Evolutionary conservation across 257 asterid genomes (phyloP).

Genomic region (Solanum chmielewskii): DNA sequence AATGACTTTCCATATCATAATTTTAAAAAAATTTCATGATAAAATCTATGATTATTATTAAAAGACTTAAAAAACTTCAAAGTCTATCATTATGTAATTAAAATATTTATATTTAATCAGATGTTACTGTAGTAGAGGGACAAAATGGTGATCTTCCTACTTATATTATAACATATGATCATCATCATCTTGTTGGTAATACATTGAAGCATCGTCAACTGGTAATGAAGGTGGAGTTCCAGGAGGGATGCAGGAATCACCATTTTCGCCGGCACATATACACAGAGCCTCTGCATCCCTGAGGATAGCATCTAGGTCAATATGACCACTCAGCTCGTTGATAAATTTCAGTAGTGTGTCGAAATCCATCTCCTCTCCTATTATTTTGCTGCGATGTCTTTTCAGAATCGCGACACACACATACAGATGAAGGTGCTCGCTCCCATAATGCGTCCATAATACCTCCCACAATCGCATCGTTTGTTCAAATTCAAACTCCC

Average conservation of each 20-base stretch:
- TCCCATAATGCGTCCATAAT: slow-evolving; percentile 77
- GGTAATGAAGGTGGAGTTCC: slow-evolving; percentile 98
- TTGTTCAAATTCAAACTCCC: slow-evolving; percentile 81
- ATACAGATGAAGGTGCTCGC: slow-evolving; percentile 89
- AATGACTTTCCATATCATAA: too few relatives aligned
- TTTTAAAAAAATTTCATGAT: too few relatives aligned
- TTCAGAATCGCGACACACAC: slow-evolving; percentile 81
- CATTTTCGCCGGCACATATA: slow-evolving; percentile 90
- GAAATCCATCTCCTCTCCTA: slow-evolving; percentile 85
- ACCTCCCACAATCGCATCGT: slow-evolving; percentile 90
- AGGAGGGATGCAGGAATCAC: slow-evolving; percentile 81
- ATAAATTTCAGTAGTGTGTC: slow-evolving; percentile 90
- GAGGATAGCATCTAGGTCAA: slow-evolving; percentile 63
- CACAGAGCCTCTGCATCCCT: slow-evolving; percentile 94
- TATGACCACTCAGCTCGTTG: slow-evolving; percentile 80
- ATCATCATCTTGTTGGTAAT: slow-evolving; percentile 73
- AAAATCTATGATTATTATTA: too few relatives aligned
- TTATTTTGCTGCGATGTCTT: slow-evolving; percentile 62
- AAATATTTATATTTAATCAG: too few relatives aligned
- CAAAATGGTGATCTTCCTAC: too few relatives aligned
- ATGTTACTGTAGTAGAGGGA: too few relatives aligned
- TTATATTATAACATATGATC: background rate
- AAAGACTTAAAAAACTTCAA: too few relatives aligned
- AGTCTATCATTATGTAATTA: too few relatives aligned
- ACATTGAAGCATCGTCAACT: slow-evolving; percentile 46